Percentiles rank a stretch among this genome's conserved stretches.
Conservation (phyloP, 2,329 filamentous ascomycete genomes). For the Colletotrichum australisinense region DNA sequence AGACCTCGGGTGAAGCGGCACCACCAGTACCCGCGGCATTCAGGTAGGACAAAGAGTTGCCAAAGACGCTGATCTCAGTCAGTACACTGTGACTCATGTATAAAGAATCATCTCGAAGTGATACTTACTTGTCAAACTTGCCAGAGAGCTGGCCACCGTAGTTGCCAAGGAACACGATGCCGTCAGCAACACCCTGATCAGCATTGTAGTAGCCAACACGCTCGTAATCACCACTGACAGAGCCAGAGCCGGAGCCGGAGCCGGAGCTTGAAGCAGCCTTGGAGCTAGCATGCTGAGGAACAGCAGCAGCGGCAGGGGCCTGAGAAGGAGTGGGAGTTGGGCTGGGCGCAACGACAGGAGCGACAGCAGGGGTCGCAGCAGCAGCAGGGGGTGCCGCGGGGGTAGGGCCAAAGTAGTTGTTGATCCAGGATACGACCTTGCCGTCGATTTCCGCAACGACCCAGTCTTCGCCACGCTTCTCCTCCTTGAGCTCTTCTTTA, state of each 20-base stretch:
- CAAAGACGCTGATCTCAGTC: slow-evolving; percentile 49
- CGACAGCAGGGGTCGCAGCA: slow-evolving; percentile 33
- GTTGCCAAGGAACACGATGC: slow-evolving; percentile 61
- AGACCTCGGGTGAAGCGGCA: slow-evolving; percentile 50
- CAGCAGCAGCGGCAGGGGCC: slow-evolving; percentile 24
- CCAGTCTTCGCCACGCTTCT: slow-evolving; percentile 60
- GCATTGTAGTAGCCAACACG: slow-evolving; percentile 60
- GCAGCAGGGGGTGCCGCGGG: slow-evolving; percentile 3
- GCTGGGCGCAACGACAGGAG: slow-evolving; percentile 25
- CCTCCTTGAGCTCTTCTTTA: slow-evolving; percentile 42
- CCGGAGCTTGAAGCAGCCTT: not conserved
- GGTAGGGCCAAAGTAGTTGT: slow-evolving; percentile 61
- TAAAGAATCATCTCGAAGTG: not conserved
- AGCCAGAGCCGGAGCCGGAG: slow-evolving; percentile 4
- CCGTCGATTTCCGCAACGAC: slow-evolving; percentile 71
- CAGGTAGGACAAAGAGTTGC: slow-evolving; percentile 59
- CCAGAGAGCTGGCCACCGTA: slow-evolving; percentile 57
- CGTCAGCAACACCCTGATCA: slow-evolving; percentile 50
- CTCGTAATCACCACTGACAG: slow-evolving; percentile 47
- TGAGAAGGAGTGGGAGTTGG: slow-evolving; percentile 34
- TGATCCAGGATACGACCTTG: slow-evolving; percentile 67
- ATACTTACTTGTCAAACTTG: slow-evolving; percentile 55
- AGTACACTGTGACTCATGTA: not conserved
- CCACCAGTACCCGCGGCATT: slow-evolving; percentile 53
- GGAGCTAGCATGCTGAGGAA: slow-evolving; percentile 19